These are phyloP conservation scores for Dictyostelium firmibasis DNA, from an alignment of 78 protist genomes.

Conservation along the genomic window DNA sequence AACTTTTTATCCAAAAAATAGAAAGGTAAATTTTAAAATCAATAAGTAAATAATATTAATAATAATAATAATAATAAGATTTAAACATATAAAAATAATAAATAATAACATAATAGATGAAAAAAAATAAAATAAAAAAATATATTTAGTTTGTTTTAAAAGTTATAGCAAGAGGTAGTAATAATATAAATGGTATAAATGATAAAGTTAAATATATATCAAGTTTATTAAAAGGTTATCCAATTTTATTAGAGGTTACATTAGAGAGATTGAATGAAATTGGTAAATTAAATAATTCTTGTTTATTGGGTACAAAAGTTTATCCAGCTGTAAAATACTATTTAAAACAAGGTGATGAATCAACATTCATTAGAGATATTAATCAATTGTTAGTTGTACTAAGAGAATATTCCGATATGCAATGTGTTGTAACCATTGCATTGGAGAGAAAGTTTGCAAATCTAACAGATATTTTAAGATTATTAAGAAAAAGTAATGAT, in stretches of 20 bases:
- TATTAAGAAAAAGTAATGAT: conserved; percentile 35
- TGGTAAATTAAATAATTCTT: neutral
- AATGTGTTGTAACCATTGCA: conserved; percentile 62
- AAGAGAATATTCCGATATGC: conserved; percentile 48
- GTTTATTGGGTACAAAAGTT: conserved; percentile 31
- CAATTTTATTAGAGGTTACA: conserved; percentile 66
- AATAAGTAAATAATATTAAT: neutral
- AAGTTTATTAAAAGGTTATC: conserved; percentile 33
- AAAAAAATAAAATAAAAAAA: no score
- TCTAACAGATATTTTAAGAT: neutral
- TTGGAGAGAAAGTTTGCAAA: conserved; percentile 64
- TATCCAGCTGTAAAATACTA: conserved; percentile 73
- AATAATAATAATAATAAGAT: neutral
- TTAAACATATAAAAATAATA: neutral
- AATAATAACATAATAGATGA: neutral
- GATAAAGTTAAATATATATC: conserved; percentile 40
- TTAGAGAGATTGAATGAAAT: conserved; percentile 52
- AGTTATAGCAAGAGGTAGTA: conserved; percentile 55
- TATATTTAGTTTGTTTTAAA: conserved; percentile 72
- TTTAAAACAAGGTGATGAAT: conserved; percentile 61
- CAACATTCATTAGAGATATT: conserved; percentile 9
- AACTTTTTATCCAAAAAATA: conserved; percentile 61
- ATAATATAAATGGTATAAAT: conserved; percentile 39
- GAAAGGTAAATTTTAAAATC: conserved; percentile 17
- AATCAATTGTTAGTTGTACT: neutral